These are phyloP conservation scores for Orbilia blumenaviensis DNA, from an alignment of 2,329 filamentous ascomycete species.

Conservation along the genomic window DNA sequence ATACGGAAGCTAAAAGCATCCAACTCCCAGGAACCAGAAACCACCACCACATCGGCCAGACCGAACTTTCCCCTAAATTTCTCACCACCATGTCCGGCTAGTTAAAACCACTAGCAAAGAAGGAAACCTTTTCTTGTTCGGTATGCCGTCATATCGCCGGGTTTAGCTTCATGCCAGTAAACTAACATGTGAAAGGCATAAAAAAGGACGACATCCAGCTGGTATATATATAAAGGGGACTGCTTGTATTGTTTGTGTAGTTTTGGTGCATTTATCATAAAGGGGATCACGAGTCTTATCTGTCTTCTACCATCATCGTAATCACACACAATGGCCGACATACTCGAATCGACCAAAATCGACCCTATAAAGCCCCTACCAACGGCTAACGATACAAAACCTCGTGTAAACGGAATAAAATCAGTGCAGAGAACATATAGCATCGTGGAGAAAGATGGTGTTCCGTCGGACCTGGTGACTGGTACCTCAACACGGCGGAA, in stretches of 20 bases:
- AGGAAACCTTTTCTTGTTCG: conserved; percentile 27
- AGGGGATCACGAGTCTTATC: conserved; percentile 14
- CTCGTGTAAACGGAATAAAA: conserved; percentile 20
- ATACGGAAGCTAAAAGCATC: conserved; percentile 35
- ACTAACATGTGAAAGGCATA: conserved; percentile 49
- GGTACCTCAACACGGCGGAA: neutral
- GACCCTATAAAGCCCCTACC: conserved; percentile 14
- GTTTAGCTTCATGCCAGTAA: neutral
- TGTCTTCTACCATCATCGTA: conserved; percentile 10
- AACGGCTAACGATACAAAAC: conserved; percentile 21
- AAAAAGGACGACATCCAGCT: neutral
- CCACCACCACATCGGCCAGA: conserved; percentile 5
- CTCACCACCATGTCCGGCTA: conserved; percentile 18
- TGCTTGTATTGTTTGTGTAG: neutral
- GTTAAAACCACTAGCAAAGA: neutral
- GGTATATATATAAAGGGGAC: neutral
- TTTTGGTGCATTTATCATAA: no score
- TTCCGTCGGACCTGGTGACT: conserved; percentile 46
- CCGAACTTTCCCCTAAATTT: neutral
- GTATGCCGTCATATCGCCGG: conserved; percentile 38
- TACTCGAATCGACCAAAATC: conserved; percentile 1
- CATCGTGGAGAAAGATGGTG: conserved; percentile 35
- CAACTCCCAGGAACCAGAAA: conserved; percentile 19
- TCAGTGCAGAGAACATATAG: conserved; percentile 23
- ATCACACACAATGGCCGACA: conserved; percentile 24